phyloP scores from a whole-genome alignment of 1,139 yeast species.

The Nakaseomyces uthaithaninus region DNA sequence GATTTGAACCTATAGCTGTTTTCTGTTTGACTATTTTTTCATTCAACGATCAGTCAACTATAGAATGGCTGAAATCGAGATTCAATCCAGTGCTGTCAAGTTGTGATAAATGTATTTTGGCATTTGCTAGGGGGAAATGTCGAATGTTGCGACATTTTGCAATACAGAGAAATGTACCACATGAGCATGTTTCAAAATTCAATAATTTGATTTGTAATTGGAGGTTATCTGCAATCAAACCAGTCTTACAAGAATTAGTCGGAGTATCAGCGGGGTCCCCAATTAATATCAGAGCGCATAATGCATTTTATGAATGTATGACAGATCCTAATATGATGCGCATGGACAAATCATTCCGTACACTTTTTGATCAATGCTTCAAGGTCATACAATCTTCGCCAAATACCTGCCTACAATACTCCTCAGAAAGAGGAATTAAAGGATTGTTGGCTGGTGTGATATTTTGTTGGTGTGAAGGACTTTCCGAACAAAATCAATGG shows the following conservation, averaged over 20 bases:
- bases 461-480: conserved; percentile 47
- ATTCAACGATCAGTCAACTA: conserved; percentile 42
- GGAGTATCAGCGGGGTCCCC: conserved; percentile 19
- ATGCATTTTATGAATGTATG: conserved; percentile 41
- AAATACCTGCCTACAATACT: conserved; percentile 21
- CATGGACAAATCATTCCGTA: conserved; percentile 32
- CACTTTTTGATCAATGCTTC: conserved; percentile 32
- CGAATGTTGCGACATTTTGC: conserved; percentile 46
- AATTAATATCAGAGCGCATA: conserved; percentile 27
- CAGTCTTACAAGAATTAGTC: conserved; percentile 29
- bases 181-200: conserved; percentile 43
- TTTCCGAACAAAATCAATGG: conserved; percentile 41
- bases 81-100: conserved; percentile 36
- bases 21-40: conserved; percentile 54
- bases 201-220: conserved; percentile 44
- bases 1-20: conserved; percentile 41
- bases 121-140: conserved; percentile 48
- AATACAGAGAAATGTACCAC: conserved; percentile 42
- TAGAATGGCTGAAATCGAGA: conserved; percentile 38
- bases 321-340: conserved; percentile 47
- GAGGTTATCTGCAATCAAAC: conserved; percentile 39
- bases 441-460: conserved; percentile 42
- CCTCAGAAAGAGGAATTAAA: conserved; percentile 16
- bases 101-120: conserved; percentile 47
- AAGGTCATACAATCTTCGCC: conserved; percentile 26